These are phyloP conservation scores for Zygoascus meyerae DNA, from an alignment of 1,139 yeast species.

Conservation along the genomic window DNA sequence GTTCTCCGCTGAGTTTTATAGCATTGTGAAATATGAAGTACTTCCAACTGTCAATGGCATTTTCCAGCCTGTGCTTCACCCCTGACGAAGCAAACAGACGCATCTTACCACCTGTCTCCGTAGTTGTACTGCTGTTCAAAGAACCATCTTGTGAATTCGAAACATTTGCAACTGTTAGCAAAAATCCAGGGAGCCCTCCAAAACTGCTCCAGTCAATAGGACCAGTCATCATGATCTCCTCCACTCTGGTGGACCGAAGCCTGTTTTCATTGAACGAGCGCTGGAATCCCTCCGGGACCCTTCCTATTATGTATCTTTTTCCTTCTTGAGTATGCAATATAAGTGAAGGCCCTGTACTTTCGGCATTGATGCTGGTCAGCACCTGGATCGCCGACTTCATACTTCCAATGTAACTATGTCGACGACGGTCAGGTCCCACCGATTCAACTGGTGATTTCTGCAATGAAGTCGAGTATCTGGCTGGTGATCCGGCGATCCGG, in stretches of 20 bases:
- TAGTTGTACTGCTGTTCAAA: slow-evolving; percentile 40
- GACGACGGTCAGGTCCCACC: too few relatives aligned
- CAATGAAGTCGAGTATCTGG: too few relatives aligned
- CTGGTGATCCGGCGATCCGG: too few relatives aligned
- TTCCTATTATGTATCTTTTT: slow-evolving; percentile 67
- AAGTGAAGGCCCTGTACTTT: slow-evolving; percentile 42
- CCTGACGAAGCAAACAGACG: slow-evolving; percentile 5
- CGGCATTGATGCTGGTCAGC: slow-evolving; percentile 12
- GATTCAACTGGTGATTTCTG: too few relatives aligned
- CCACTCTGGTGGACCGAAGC: slow-evolving; percentile 39
- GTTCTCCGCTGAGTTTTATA: slow-evolving; percentile 45
- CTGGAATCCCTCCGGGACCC: slow-evolving; percentile 81
- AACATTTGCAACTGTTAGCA: slow-evolving; percentile 79
- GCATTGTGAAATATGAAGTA: slow-evolving; percentile 84
- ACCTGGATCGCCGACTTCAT: slow-evolving; percentile 27
- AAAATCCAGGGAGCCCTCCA: slow-evolving; percentile 87
- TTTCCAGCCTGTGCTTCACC: slow-evolving; percentile 37
- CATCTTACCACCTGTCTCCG: slow-evolving; percentile 5
- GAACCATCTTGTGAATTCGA: slow-evolving; percentile 43
- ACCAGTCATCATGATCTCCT: slow-evolving; percentile 72
- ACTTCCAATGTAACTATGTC: slow-evolving; percentile 13
- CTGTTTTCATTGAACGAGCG: slow-evolving; percentile 47
- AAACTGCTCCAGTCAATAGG: slow-evolving; percentile 62
- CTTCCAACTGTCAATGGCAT: slow-evolving; percentile 74
- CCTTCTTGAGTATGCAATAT: slow-evolving; percentile 48